These are phyloP conservation scores for Zygosaccharomyces bailii DNA, from an alignment of 805 yeast genomes.

Conservation along the genomic window DNA sequence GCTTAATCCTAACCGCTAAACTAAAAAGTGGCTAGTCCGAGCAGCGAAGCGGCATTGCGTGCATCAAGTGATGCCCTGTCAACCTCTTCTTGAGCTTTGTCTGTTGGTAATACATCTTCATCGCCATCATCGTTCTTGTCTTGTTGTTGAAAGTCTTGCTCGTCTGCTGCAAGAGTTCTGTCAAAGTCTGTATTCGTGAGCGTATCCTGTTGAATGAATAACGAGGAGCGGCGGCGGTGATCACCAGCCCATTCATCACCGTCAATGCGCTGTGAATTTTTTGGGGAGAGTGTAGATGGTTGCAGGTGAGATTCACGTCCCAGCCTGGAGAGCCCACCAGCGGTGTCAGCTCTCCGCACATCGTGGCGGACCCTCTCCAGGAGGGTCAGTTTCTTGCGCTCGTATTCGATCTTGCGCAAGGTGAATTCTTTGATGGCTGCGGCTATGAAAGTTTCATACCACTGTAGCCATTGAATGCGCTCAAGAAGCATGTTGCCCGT, in stretches of 20 bases:
- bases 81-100: not conserved
- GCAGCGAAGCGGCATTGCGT: conserved; percentile 72
- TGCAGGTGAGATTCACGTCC: conserved; percentile 44
- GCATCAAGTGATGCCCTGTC: conserved; percentile 54
- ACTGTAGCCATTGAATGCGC: conserved; percentile 46
- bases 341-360: conserved; percentile 67
- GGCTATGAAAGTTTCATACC: conserved; percentile 55
- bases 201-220: conserved; percentile 14
- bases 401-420: conserved; percentile 75
- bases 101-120: conserved; percentile 4
- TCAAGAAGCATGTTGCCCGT: conserved; percentile 84
- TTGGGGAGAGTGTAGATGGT: conserved; percentile 11
- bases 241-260: conserved; percentile 65
- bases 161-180: conserved; percentile 22
- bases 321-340: conserved; percentile 77
- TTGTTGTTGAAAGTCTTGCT: conserved; percentile 19
- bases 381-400: conserved; percentile 70
- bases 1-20: conserved; percentile 2
- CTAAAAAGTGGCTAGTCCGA: conserved; percentile 73
- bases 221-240: conserved; percentile 31
- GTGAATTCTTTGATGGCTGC: conserved; percentile 56
- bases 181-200: conserved; percentile 31
- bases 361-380: conserved; percentile 71
- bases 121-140: not conserved
- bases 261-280: conserved; percentile 43